These are phyloP conservation scores for Aspergillus haitiensis DNA, from an alignment of 495 filamentous ascomycete genomes.

Conservation along the genomic window DNA sequence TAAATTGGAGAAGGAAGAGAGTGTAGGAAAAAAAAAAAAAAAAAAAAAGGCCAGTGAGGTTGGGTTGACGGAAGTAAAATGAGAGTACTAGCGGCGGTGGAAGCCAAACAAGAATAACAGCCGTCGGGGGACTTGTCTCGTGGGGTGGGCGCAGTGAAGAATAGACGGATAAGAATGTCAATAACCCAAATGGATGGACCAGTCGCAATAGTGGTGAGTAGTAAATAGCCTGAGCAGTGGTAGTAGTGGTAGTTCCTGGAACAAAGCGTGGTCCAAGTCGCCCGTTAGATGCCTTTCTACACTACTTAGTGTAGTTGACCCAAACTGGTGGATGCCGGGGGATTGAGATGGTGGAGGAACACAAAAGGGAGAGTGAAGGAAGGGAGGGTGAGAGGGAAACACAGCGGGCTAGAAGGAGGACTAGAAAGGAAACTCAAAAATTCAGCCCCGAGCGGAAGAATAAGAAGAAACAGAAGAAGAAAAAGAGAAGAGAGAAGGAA, in stretches of 20 bases:
- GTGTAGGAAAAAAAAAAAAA: slow-evolving; percentile 25
- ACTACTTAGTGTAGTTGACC: slow-evolving; percentile 3
- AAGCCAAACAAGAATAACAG: slow-evolving; percentile 26
- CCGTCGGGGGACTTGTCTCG: slow-evolving; percentile 25
- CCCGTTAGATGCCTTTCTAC: neutral
- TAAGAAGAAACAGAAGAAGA: slow-evolving; percentile 22
- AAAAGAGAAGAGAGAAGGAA: slow-evolving; percentile 24
- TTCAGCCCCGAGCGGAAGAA: slow-evolving; percentile 28
- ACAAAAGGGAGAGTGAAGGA: slow-evolving; percentile 13
- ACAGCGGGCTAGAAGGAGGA: slow-evolving; percentile 13
- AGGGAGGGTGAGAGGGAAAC: slow-evolving; percentile 16
- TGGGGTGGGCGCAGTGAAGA: slow-evolving; percentile 21
- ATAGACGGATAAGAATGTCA: slow-evolving; percentile 22
- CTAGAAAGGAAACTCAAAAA: slow-evolving; percentile 19
- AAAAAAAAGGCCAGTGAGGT: slow-evolving; percentile 27
- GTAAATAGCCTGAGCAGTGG: neutral
- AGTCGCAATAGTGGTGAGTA: slow-evolving; percentile 1
- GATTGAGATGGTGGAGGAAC: slow-evolving; percentile 14
- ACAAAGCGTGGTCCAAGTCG: neutral
- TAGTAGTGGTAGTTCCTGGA: slow-evolving; percentile 1
- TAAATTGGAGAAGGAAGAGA: slow-evolving; percentile 15
- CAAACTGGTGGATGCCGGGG: slow-evolving; percentile 12
- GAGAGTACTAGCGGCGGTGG: slow-evolving; percentile 25
- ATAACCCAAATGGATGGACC: slow-evolving; percentile 12
- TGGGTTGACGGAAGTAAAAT: slow-evolving; percentile 21